Evolutionary conservation across 1,284 basidiomycete species (phyloP).

Genomic region (Pyrrhoderma noxium): DNA sequence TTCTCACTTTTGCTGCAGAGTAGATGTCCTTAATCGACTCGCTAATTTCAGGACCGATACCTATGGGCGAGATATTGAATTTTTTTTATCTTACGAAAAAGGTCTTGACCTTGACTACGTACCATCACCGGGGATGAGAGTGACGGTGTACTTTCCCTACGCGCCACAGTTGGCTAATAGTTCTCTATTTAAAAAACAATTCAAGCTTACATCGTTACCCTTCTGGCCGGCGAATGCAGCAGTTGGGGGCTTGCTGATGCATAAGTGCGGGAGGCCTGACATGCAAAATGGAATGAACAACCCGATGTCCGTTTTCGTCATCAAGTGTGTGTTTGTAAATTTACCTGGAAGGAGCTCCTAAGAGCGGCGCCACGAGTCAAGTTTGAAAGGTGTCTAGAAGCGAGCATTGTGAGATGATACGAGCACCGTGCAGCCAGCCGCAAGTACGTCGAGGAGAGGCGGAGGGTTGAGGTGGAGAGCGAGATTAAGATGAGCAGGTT

Average conservation of each 20-base stretch:
- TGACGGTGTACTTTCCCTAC: constrained; percentile 93
- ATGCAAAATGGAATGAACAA: background rate
- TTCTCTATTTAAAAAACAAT: constrained; percentile 3
- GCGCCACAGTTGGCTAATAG: constrained; percentile 1
- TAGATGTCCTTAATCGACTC: constrained; percentile 95
- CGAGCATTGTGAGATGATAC: constrained; percentile 39
- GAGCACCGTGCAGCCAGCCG: constrained; percentile 7
- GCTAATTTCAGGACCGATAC: constrained; percentile 98
- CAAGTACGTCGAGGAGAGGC: background rate
- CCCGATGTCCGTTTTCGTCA: background rate
- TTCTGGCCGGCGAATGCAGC: constrained; percentile 86
- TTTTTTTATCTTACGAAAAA: constrained; percentile 17
- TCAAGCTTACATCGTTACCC: constrained; percentile 64
- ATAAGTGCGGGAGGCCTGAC: constrained; percentile 52
- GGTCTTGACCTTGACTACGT: constrained; percentile 23
- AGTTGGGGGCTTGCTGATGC: constrained; percentile 65
- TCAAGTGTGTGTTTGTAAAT: too few relatives aligned
- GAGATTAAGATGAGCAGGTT: background rate
- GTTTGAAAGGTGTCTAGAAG: constrained; percentile 46
- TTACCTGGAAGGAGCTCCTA: constrained; percentile 14
- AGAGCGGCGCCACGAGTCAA: constrained; percentile 42
- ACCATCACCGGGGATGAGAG: constrained; percentile 90
- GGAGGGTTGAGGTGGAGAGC: background rate
- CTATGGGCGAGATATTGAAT: constrained; percentile 35
- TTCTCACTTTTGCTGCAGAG: constrained; percentile 68